Conservation (phyloP, 805 yeast genomes). For the Ogataea henricii region DNA sequence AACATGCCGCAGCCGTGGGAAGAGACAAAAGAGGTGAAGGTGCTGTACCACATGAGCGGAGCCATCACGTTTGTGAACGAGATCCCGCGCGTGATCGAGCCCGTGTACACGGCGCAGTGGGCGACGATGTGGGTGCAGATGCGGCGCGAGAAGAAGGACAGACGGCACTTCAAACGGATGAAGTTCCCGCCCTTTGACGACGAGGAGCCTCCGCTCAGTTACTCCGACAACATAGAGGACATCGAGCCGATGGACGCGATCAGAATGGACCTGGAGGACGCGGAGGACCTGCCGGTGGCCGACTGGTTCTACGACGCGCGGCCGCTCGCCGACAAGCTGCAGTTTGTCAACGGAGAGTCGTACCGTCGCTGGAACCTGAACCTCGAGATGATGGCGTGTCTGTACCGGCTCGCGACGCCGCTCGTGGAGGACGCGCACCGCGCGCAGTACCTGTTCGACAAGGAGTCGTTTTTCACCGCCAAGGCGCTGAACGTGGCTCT, state of each 20-base stretch:
- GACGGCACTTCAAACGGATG: slow-evolving; percentile 88
- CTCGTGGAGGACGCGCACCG: slow-evolving; percentile 67
- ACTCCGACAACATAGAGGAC: slow-evolving; percentile 76
- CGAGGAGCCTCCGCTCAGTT: slow-evolving; percentile 90
- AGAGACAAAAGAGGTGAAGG: slow-evolving; percentile 77
- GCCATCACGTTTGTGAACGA: slow-evolving; percentile 96
- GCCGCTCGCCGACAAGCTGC: slow-evolving; percentile 62
- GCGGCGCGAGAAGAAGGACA: slow-evolving; percentile 92
- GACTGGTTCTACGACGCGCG: slow-evolving; percentile 83
- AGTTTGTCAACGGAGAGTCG: slow-evolving; percentile 71
- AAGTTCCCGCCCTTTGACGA: slow-evolving; percentile 96
- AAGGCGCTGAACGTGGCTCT: slow-evolving; percentile 84
- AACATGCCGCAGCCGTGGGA: slow-evolving; percentile 99
- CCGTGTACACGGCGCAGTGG: slow-evolving; percentile 94
- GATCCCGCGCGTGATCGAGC: slow-evolving; percentile 87
- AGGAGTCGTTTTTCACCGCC: slow-evolving; percentile 81
- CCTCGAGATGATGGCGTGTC: slow-evolving; percentile 59
- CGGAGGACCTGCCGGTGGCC: slow-evolving; percentile 57
- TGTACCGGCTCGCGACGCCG: slow-evolving; percentile 72
- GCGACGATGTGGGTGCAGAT: slow-evolving; percentile 88
- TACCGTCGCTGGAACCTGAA: slow-evolving; percentile 72
- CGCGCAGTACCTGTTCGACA: slow-evolving; percentile 71
- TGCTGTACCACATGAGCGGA: slow-evolving; percentile 86
- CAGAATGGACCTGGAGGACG: slow-evolving; percentile 61
- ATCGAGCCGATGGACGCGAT: slow-evolving; percentile 74